Evolutionary conservation across 805 yeast genomes (phyloP), one percentile per base, ranked within the genome.

Genomic region (Starmerella geochares): DNA sequence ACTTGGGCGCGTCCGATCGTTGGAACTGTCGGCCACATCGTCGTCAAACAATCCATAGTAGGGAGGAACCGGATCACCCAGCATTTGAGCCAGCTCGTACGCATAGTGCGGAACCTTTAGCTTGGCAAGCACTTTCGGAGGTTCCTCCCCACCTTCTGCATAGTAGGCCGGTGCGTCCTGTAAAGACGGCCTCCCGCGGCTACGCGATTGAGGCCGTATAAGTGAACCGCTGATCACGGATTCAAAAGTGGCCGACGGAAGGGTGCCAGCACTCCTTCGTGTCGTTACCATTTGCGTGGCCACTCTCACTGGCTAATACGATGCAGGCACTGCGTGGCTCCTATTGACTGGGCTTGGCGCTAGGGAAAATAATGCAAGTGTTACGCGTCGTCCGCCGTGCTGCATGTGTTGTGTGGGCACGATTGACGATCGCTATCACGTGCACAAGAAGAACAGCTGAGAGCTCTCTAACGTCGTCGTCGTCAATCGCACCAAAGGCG

Each of bases 41-140:
- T 33, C 49, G 16, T 10, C 41, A 17, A 54, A 47, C 11, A 50
- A 14, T 4, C 52, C 57, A 17, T n/a, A 47, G 38, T 50, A 57
- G 1, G 58, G 56, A 33, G 27, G 19, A 3, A 49, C 56, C 3
- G 33, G 13, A 20, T 52, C 54, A 3, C 58, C 59, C 1, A 54
- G 35, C 16, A 47, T 44, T 3, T 35, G 37, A 4, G 53, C 39
- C 25, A 55, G 20, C 35, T 55, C 58, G 16, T 50, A 54, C 4
- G 35, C 25, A 21, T 32, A 51, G 24, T 46, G 40, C 1, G 56
- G 54, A 1, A 28, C 47, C n/a, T 38, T 44, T 14, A 53, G 31
- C 11, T 35, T 38, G 25, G 49, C 46, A 13, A 45, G 43, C 16
- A 41, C 5, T 14, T 47, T 40, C 17, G 49, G 49, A 2, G 10